A percentile compares a stretch with the other conserved stretches of the same genome.
Conservation (phyloP, 202 grass and related monocot species). For the Setaria viridis region DNA sequence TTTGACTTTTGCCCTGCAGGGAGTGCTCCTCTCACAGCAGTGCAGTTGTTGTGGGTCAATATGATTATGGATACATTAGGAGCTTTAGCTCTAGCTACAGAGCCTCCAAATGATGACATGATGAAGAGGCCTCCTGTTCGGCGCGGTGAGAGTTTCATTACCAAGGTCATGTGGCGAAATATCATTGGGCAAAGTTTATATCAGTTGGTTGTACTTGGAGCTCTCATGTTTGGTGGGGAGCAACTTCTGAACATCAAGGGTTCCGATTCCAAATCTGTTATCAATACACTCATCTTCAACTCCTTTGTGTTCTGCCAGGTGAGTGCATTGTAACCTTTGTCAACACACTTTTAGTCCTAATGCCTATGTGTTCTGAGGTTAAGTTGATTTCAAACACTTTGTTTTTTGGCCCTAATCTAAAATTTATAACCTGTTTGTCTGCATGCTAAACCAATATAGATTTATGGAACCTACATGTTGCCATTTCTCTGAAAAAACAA, state of each 20-base stretch:
- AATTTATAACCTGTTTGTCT: background rate
- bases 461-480: background rate
- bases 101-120: conserved; percentile 92
- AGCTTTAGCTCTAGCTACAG: conserved; percentile 91
- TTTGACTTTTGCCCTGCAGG: conserved; percentile 52
- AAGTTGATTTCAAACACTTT: background rate
- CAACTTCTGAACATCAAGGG: conserved; percentile 68
- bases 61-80: conserved; percentile 99
- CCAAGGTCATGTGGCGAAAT: conserved; percentile 89
- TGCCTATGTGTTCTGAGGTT: background rate
- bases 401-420: background rate
- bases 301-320: conserved; percentile 99
- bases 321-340: conserved; percentile 2
- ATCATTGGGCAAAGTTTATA: conserved; percentile 89
- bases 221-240: conserved; percentile 71
- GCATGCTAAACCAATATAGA: background rate
- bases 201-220: conserved; percentile 76
- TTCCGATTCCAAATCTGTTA: conserved; percentile 55
- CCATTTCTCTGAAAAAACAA: background rate
- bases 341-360: background rate
- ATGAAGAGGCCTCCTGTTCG: conserved; percentile 81
- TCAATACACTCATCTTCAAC: conserved; percentile 94
- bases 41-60: conserved; percentile 97
- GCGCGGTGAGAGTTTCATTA: conserved; percentile 82
- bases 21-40: conserved; percentile 82